phyloP scores from a whole-genome alignment of 306 rosid genomes.

The Sophora flavescens region DNA sequence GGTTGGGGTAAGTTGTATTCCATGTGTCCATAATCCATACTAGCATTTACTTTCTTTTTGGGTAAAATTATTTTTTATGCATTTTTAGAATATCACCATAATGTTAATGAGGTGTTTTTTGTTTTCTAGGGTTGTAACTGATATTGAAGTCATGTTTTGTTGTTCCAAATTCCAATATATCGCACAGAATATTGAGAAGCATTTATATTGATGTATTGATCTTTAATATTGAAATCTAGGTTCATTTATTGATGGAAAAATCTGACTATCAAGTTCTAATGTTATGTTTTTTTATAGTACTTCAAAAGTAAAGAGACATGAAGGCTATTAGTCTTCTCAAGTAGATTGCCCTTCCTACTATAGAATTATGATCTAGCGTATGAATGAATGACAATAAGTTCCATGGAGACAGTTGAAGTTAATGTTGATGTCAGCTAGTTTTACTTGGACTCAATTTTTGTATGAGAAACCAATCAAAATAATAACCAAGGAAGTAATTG shows the following conservation, averaged over 20 bases:
- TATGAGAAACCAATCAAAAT: slow-evolving; percentile 18
- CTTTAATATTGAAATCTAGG: slow-evolving; percentile 37
- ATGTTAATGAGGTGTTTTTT: slow-evolving; percentile 25
- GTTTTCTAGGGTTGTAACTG: slow-evolving; percentile 10
- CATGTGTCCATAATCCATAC: slow-evolving; percentile 3
- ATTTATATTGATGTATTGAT: slow-evolving; percentile 34
- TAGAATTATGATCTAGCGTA: slow-evolving; percentile 17
- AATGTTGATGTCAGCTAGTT: slow-evolving; percentile 12
- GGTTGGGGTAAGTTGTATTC: slow-evolving; percentile 87
- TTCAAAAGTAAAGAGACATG: slow-evolving; percentile 8
- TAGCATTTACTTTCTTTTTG: slow-evolving; percentile 29
- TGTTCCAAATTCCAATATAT: neutral
- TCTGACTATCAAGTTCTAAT: slow-evolving; percentile 20
- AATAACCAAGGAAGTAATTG: neutral
- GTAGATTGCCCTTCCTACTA: neutral
- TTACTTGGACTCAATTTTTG: slow-evolving; percentile 23
- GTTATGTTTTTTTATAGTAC: neutral
- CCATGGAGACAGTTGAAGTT: slow-evolving; percentile 31
- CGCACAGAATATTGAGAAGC: slow-evolving; percentile 21
- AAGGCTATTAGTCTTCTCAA: slow-evolving; percentile 21
- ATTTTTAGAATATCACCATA: neutral
- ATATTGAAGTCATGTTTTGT: neutral
- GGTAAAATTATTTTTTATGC: neutral
- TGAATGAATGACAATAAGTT: slow-evolving; percentile 25
- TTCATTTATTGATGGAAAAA: slow-evolving; percentile 33